phyloP scores from a whole-genome alignment of 371 early-diverging fungal species.

The Mortierella sp. region DNA sequence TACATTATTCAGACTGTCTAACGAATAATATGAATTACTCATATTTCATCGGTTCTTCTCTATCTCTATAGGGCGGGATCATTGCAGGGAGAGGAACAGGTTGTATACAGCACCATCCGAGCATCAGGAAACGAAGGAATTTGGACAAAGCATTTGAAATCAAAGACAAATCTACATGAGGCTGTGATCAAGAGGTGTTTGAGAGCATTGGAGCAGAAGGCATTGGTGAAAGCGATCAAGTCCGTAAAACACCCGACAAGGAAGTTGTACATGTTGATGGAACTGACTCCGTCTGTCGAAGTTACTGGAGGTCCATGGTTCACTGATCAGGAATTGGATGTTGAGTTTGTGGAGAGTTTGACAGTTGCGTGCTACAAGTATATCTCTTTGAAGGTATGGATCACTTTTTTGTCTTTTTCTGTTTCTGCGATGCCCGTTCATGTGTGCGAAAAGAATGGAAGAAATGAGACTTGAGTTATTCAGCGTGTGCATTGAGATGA shows the following conservation, averaged over 20 bases:
- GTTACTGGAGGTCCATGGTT: conserved; percentile 99
- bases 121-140: conserved; percentile 83
- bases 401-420: neutral
- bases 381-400: conserved; percentile 73
- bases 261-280: conserved; percentile 95
- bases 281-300: conserved; percentile 90
- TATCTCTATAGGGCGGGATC: conserved; percentile 51
- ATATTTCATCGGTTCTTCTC: conserved; percentile 21
- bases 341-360: conserved; percentile 91
- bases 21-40: neutral
- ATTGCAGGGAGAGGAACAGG: conserved; percentile 59
- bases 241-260: conserved; percentile 94
- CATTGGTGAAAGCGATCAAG: conserved; percentile 93
- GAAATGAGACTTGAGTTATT: too few relatives aligned
- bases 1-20: neutral
- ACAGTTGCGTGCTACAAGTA: conserved; percentile 80
- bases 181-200: conserved; percentile 85
- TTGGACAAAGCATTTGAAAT: conserved; percentile 93
- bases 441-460: too few relatives aligned
- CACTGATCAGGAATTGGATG: conserved; percentile 96
- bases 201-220: conserved; percentile 85
- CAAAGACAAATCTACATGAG: conserved; percentile 87
- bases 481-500: too few relatives aligned
- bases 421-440: neutral
- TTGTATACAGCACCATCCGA: conserved; percentile 88